Evolutionary conservation across 352 stramenopile species (phyloP).

Genomic region (Thraustochytrium striatum): DNA sequence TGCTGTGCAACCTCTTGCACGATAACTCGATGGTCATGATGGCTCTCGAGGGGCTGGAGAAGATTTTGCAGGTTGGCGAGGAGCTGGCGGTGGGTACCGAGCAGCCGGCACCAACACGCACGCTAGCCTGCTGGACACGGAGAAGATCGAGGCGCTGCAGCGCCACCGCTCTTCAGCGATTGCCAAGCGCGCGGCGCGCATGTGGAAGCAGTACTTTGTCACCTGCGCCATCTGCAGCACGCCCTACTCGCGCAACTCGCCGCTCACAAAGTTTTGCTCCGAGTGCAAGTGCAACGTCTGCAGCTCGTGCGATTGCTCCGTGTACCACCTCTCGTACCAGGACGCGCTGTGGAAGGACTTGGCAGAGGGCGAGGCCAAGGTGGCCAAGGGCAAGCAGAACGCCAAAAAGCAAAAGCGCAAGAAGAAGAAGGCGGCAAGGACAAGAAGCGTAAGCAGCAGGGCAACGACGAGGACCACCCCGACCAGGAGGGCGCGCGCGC

Average conservation of each 20-base stretch:
- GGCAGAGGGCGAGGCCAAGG: slow-evolving; percentile 52
- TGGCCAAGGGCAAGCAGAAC: background rate
- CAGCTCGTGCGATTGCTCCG: slow-evolving; percentile 89
- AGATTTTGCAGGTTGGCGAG: slow-evolving; percentile 90
- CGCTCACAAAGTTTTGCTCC: slow-evolving; percentile 89
- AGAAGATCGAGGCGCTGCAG: slow-evolving; percentile 85
- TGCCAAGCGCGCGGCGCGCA: slow-evolving; percentile 88
- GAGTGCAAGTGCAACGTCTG: slow-evolving; percentile 98
- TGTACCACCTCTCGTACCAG: slow-evolving; percentile 97
- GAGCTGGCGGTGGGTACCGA: slow-evolving; percentile 56
- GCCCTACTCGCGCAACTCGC: slow-evolving; percentile 88
- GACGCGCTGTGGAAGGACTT: slow-evolving; percentile 76
- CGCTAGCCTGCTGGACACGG: slow-evolving; percentile 75
- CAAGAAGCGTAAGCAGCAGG: slow-evolving; percentile 20
- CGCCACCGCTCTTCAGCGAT: slow-evolving; percentile 73
- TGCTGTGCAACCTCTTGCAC: slow-evolving; percentile 79
- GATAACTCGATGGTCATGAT: slow-evolving; percentile 98
- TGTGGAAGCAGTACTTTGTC: slow-evolving; percentile 96
- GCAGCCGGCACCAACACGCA: slow-evolving; percentile 68
- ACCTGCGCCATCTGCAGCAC: slow-evolving; percentile 91
- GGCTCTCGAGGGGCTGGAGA: slow-evolving; percentile 92
- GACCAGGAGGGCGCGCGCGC: background rate
- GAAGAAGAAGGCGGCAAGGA: slow-evolving; percentile 43
- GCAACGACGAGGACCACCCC: background rate
- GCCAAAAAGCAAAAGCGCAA: slow-evolving; percentile 33